Base-by-base conservation (phyloP, 306 rosid genomes). In the Cicer chorassanicum region DNA sequence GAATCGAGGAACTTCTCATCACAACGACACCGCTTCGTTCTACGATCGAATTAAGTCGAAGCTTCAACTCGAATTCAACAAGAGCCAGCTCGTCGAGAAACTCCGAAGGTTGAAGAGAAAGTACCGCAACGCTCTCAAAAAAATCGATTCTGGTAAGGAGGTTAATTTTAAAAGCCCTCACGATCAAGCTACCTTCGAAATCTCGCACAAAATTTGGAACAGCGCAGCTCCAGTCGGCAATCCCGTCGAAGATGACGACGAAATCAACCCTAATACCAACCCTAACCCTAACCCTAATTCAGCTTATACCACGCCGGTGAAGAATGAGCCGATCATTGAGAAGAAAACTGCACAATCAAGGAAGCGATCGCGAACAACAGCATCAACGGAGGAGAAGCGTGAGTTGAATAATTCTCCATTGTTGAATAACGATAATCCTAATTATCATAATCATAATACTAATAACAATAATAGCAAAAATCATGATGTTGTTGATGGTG, bases 51-150 rank as follows among this genome's bases (percentile, higher is more conserved):
- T 86, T 48, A 84, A 80, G 61, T 86, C 86, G 2, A 87, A 87
- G 82, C 81, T 92, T 38, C 88, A 89, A 73, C 81, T 77, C 5
- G 86, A 86, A 51, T 92, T 84, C 82, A 84, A 73, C 87, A 88
- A 85, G 79, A 82, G 73, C 75, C 91, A 89, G 83, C 84, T 88
- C n/a, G 93, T 85, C 4, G 91, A 92, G 78, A 92, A 92, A 74
- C 81, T 92, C 18, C 85, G 93, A 7, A 84, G 97, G 73, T n/a
- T 92, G 80, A 92, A 86, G 89, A 89, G 78, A 71, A 92, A 92
- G 76, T 88, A 89, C 83, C 80, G 82, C 0, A 85, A 85, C 36
- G 76, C 72, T 13, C 38, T 75, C 1, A 78, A 68, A 38, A 89
- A 78, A 66, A 82, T 81, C 53, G 78, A 60, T 62, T 69, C 86